A percentile compares a stretch with the other conserved stretches of the same genome.
Evolutionary conservation across 805 yeast species (phyloP).

Genomic region (Hanseniaspora singularis): DNA sequence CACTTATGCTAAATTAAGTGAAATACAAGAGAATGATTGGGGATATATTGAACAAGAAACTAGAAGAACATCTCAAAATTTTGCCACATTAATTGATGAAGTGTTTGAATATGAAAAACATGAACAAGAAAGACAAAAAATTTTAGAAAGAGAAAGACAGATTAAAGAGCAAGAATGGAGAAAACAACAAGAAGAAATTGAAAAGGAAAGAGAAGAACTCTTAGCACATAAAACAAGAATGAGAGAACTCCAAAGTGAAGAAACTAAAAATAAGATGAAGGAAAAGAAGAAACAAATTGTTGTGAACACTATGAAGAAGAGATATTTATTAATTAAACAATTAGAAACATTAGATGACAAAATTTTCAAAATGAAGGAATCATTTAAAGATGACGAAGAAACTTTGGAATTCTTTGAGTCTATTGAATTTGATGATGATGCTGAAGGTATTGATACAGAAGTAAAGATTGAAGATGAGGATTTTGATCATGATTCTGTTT

Average conservation of each 20-base stretch:
- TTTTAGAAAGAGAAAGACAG: constrained; percentile 28
- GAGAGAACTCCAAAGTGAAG: constrained; percentile 23
- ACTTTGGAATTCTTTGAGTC: neutral
- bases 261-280: neutral
- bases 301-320: neutral
- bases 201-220: constrained; percentile 20
- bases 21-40: constrained; percentile 46
- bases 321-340: neutral
- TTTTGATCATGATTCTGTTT: neutral
- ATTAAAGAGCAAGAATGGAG: constrained; percentile 21
- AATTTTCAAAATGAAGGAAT: constrained; percentile 17
- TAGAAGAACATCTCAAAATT: constrained; percentile 63
- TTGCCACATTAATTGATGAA: constrained; percentile 66
- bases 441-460: neutral
- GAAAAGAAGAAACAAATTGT: constrained; percentile 8
- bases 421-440: neutral
- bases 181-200: constrained; percentile 20
- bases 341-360: neutral
- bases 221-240: constrained; percentile 24
- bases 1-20: constrained; percentile 58
- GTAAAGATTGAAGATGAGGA: neutral
- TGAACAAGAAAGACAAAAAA: constrained; percentile 42
- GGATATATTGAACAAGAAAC: constrained; percentile 61
- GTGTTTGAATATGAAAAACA: constrained; percentile 61
- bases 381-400: constrained; percentile 19